A percentile compares a stretch with the other conserved stretches of the same genome.
phyloP scores from a whole-genome alignment of 2,329 filamentous ascomycete species.

The Aureobasidium sp. region DNA sequence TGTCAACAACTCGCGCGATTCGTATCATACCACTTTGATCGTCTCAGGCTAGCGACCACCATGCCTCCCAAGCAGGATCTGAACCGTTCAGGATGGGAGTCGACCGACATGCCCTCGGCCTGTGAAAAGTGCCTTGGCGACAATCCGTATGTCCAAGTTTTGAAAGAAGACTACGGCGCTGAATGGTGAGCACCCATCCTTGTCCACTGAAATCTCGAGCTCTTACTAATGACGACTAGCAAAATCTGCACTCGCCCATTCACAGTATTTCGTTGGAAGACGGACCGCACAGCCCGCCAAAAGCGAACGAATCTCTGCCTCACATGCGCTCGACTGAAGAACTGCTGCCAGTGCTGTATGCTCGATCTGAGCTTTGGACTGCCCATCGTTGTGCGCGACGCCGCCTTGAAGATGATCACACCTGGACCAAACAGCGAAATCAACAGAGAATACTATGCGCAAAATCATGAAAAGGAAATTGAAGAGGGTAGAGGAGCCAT shows the following conservation, averaged over 20 bases:
- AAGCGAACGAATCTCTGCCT: constrained; percentile 94
- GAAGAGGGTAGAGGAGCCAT: constrained; percentile 75
- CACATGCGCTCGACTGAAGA: constrained; percentile 93
- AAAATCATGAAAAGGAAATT: constrained; percentile 92
- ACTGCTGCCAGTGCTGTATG: constrained; percentile 99
- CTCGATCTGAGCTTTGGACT: constrained; percentile 93
- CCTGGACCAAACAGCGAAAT: constrained; percentile 87
- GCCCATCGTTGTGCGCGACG: constrained; percentile 90
- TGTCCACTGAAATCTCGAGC: too few species aligned
- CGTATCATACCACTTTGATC: not conserved
- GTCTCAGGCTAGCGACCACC: constrained; percentile 6
- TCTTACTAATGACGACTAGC: constrained; percentile 16
- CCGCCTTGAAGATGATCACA: constrained; percentile 94
- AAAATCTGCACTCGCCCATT: constrained; percentile 86
- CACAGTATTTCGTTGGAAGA: constrained; percentile 91
- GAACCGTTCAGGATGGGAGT: constrained; percentile 93
- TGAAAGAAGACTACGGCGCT: constrained; percentile 89
- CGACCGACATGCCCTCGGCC: constrained; percentile 80
- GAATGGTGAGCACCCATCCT: constrained; percentile 33
- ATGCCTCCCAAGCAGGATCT: constrained; percentile 92
- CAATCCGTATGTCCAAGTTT: constrained; percentile 97
- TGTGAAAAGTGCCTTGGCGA: constrained; percentile 92
- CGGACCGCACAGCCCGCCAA: constrained; percentile 82
- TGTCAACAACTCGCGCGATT: not conserved
- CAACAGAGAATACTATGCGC: constrained; percentile 95